Percentiles rank a stretch among this genome's conserved stretches.
phyloP scores from a whole-genome alignment of 108 stramenopile genomes.

The Cyclostephanos tholiformis region DNA sequence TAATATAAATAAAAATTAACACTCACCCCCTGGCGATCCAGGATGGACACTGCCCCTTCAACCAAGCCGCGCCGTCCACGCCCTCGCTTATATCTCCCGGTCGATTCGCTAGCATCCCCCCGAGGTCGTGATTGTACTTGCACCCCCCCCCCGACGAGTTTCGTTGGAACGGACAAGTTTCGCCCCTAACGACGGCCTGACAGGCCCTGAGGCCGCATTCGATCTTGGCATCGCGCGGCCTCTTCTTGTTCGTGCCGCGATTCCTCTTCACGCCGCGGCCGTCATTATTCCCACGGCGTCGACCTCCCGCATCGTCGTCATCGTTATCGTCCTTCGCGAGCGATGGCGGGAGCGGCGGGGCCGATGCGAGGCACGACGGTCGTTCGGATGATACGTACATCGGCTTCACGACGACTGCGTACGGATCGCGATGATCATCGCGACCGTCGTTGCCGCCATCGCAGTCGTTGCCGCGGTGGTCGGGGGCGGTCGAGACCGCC shows the following conservation, averaged over 20 bases:
- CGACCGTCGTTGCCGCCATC: too few species aligned
- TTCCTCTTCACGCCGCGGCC: slow-evolving; percentile 48
- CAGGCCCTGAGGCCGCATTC: slow-evolving; percentile 63
- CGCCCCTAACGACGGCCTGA: slow-evolving; percentile 58
- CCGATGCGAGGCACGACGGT: too few species aligned
- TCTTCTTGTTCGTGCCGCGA: slow-evolving; percentile 75
- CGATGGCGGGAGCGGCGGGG: too few species aligned
- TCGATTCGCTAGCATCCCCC: slow-evolving; percentile 62
- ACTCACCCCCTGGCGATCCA: slow-evolving; percentile 52
- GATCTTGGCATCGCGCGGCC: slow-evolving; percentile 70
- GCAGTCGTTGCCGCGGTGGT: too few species aligned
- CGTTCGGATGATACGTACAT: too few species aligned
- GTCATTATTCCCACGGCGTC: slow-evolving; percentile 17
- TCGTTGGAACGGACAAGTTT: slow-evolving; percentile 57
- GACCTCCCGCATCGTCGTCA: too few species aligned
- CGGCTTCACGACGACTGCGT: too few species aligned
- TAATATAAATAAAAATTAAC: neutral
- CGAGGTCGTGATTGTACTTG: slow-evolving; percentile 84
- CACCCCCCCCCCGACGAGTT: slow-evolving; percentile 54
- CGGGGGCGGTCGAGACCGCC: too few species aligned
- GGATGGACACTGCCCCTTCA: slow-evolving; percentile 35
- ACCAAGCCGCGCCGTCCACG: slow-evolving; percentile 50
- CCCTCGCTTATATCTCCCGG: slow-evolving; percentile 58
- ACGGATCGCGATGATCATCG: too few species aligned
- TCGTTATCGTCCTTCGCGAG: too few species aligned